phyloP scores from a whole-genome alignment of 768 basidiomycete genomes.

The Mrakia hoshinonis region DNA sequence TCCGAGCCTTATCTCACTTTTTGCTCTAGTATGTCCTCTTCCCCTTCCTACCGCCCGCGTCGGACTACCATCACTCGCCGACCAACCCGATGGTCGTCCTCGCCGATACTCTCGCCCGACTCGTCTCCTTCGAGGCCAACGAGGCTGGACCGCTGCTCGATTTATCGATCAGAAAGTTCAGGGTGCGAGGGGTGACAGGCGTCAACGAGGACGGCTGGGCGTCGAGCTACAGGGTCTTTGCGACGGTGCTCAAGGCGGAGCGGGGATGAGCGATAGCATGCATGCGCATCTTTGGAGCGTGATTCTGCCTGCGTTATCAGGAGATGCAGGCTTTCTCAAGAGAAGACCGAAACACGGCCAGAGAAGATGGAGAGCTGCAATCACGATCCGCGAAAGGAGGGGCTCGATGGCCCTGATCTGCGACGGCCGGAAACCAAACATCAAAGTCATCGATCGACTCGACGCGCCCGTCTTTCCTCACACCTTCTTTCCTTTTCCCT shows the following conservation, averaged over 20 bases:
- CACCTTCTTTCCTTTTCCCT: not conserved
- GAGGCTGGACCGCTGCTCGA: not conserved
- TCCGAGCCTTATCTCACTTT: no score
- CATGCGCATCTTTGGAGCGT: not conserved
- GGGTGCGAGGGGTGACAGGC: not conserved
- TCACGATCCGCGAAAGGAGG: no score
- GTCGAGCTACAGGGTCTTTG: conserved; percentile 5
- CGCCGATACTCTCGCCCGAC: not conserved
- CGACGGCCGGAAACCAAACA: no score
- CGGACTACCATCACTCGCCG: not conserved
- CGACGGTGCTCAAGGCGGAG: not conserved
- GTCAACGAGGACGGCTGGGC: not conserved
- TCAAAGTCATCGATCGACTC: not conserved
- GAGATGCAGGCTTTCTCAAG: no score
- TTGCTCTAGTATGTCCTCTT: not conserved
- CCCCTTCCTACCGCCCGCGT: not conserved
- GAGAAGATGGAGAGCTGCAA: no score
- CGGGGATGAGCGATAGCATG: not conserved
- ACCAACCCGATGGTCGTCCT: conserved; percentile 1
- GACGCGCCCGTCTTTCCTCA: not conserved
- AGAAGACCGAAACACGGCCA: no score
- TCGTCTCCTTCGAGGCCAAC: not conserved
- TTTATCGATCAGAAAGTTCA: conserved; percentile 7
- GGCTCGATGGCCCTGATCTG: no score
- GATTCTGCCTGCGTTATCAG: not conserved